Evolutionary conservation across 495 filamentous ascomycete species (phyloP).

Genomic region (Halenospora varia): DNA sequence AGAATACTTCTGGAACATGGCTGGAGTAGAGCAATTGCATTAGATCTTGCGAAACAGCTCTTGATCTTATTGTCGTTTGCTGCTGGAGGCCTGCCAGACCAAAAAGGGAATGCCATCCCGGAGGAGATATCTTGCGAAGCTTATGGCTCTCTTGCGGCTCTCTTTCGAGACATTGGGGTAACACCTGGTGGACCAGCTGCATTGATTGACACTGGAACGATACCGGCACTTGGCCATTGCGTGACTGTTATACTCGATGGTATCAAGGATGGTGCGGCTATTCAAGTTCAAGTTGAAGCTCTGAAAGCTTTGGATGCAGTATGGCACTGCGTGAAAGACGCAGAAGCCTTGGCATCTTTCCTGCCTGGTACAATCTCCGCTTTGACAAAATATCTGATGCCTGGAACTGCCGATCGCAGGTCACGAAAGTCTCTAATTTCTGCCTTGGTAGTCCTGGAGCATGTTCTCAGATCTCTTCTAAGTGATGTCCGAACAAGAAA

Average conservation of each 20-base stretch:
- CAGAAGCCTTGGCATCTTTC: constrained; percentile 71
- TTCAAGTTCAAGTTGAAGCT: constrained; percentile 63
- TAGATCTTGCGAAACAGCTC: constrained; percentile 74
- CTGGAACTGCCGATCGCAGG: constrained; percentile 58
- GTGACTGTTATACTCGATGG: constrained; percentile 78
- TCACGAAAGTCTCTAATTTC: constrained; percentile 59
- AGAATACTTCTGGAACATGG: constrained; percentile 67
- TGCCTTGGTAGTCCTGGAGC: constrained; percentile 55
- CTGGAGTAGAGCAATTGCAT: constrained; percentile 65
- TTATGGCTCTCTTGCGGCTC: constrained; percentile 36
- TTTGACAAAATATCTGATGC: constrained; percentile 69
- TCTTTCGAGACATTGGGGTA: constrained; percentile 33
- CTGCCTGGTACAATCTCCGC: constrained; percentile 86
- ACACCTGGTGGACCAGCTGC: constrained; percentile 32
- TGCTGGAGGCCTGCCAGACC: constrained; percentile 54
- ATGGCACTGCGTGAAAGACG: constrained; percentile 59
- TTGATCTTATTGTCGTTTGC: constrained; percentile 80
- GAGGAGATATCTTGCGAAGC: constrained; percentile 65
- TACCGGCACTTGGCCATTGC: constrained; percentile 81
- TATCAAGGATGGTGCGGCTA: constrained; percentile 52
- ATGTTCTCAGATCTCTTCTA: constrained; percentile 59
- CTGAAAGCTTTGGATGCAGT: constrained; percentile 60
- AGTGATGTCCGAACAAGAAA: constrained; percentile 53
- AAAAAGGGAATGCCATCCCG: constrained; percentile 39
- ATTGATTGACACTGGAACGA: constrained; percentile 50